Conservation (phyloP, 2,329 filamentous ascomycete genomes). For the Penicillium frequentans region DNA sequence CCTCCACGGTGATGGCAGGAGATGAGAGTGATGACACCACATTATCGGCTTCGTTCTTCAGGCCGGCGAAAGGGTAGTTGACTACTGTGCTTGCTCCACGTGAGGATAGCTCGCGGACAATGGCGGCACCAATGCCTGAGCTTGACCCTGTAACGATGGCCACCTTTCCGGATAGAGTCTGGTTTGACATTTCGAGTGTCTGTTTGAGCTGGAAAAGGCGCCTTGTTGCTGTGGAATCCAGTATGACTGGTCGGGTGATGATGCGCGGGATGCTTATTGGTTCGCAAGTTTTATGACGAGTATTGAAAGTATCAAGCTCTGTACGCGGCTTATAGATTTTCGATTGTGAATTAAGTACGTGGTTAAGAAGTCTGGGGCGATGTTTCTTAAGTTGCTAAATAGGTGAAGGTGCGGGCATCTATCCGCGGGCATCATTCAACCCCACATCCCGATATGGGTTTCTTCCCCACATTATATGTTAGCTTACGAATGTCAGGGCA, state of each 20-base stretch:
- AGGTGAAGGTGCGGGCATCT: neutral
- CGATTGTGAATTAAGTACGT: neutral
- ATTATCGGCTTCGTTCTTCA: conserved; percentile 28
- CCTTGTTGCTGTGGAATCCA: neutral
- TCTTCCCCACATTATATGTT: neutral
- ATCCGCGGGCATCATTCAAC: neutral
- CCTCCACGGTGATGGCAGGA: conserved; percentile 41
- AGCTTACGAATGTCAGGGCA: neutral
- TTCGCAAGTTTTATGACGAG: neutral
- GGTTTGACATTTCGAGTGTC: conserved; percentile 2
- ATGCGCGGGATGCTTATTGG: neutral
- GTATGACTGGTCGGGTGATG: neutral
- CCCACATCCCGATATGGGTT: conserved; percentile 1
- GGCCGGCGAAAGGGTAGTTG: conserved; percentile 46
- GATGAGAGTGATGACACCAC: conserved; percentile 31
- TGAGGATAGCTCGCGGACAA: conserved; percentile 41
- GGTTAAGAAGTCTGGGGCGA: neutral
- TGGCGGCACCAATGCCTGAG: conserved; percentile 25
- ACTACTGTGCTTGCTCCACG: conserved; percentile 51
- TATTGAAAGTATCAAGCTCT: neutral
- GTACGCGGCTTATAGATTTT: neutral
- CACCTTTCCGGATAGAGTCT: conserved; percentile 18
- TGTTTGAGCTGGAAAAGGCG: neutral
- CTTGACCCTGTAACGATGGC: conserved; percentile 28
- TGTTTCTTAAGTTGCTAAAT: neutral